phyloP scores from a whole-genome alignment of 164 flowering plant species.

The grape (Vitis vinifera) region DNA sequence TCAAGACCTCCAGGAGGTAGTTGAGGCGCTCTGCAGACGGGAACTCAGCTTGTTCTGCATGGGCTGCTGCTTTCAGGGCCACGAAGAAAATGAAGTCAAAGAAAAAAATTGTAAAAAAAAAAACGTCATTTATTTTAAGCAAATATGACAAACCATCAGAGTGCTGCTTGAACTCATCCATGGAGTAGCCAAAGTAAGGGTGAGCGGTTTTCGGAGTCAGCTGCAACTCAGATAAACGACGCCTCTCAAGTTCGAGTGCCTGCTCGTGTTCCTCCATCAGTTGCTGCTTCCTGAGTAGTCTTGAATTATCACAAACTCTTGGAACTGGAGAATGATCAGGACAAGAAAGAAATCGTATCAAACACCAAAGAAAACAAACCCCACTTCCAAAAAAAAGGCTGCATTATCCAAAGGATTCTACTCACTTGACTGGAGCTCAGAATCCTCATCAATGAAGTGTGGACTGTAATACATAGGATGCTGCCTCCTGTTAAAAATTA shows the following conservation, averaged over 20 bases:
- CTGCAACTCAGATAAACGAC: constrained; percentile 45
- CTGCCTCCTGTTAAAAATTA: constrained; percentile 11
- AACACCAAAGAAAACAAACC: not conserved
- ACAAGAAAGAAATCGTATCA: not conserved
- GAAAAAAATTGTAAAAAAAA: not conserved
- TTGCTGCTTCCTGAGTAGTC: constrained; percentile 44
- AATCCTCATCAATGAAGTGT: constrained; percentile 46
- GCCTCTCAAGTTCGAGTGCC: constrained; percentile 55
- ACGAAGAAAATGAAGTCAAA: not conserved
- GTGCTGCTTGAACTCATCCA: constrained; percentile 37
- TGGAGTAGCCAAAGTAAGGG: constrained; percentile 41
- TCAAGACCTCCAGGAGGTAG: constrained; percentile 34
- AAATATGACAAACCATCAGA: constrained; percentile 36
- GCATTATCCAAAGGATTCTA: not conserved
- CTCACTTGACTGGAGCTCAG: constrained; percentile 60
- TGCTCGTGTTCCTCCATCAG: constrained; percentile 59
- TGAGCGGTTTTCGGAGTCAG: constrained; percentile 36
- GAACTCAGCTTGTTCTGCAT: constrained; percentile 24
- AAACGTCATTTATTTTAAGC: not conserved
- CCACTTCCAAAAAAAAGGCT: not conserved
- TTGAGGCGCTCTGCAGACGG: constrained; percentile 32
- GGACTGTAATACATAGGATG: constrained; percentile 32
- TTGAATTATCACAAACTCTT: constrained; percentile 43
- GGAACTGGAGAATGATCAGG: constrained; percentile 29
- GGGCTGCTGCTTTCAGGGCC: constrained; percentile 6